These are phyloP conservation scores for Salix arbutifolia DNA, from an alignment of 345 rosid species.

Conservation along the genomic window DNA sequence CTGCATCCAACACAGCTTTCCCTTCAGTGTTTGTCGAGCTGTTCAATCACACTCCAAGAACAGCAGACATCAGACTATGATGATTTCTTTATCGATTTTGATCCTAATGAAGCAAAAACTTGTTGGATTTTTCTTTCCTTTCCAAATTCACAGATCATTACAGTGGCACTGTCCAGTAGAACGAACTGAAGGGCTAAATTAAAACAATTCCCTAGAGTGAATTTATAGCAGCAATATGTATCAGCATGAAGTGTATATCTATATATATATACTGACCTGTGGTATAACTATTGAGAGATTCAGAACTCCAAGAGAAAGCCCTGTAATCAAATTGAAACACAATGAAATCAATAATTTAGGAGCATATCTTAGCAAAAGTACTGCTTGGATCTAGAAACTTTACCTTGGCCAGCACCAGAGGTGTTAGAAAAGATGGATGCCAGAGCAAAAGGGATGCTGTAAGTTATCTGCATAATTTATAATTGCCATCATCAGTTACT, in stretches of 20 bases:
- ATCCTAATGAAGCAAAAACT: background rate
- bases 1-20: too few relatives aligned
- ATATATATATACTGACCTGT: conserved; percentile 44
- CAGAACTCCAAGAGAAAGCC: conserved; percentile 78
- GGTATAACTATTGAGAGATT: conserved; percentile 78
- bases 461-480: conserved; percentile 65
- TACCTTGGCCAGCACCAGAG: conserved; percentile 87
- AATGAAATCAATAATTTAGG: background rate
- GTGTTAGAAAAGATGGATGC: conserved; percentile 68
- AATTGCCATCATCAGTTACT: background rate
- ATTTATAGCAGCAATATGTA: background rate
- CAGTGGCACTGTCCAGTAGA: background rate
- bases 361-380: background rate
- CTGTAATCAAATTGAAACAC: conserved; percentile 21
- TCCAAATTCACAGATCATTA: background rate
- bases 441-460: conserved; percentile 80
- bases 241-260: background rate
- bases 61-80: background rate
- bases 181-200: background rate
- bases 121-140: background rate
- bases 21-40: too few relatives aligned
- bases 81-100: background rate
- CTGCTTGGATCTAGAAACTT: background rate
- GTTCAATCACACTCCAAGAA: too few relatives aligned
- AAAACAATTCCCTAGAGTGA: background rate